phyloP scores from a whole-genome alignment of 2,329 filamentous ascomycete species.

The Paecilomyces niveus region DNA sequence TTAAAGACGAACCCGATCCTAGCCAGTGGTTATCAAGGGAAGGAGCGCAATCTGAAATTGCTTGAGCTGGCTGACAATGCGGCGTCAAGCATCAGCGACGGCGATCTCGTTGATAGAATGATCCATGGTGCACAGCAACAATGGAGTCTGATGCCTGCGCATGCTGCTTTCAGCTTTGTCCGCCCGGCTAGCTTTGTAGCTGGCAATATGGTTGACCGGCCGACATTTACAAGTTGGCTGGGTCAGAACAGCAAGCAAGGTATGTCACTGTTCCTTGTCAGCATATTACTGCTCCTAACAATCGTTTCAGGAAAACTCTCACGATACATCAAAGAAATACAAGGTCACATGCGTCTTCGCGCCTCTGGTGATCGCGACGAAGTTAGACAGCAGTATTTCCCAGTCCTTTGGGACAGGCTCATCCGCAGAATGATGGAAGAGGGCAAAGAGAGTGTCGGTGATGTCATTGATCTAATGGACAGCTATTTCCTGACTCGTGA shows the following conservation, averaged over 20 bases:
- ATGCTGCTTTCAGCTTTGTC: constrained; percentile 93
- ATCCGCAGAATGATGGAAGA: constrained; percentile 67
- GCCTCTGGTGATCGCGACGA: constrained; percentile 89
- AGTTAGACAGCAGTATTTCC: constrained; percentile 88
- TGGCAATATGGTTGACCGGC: constrained; percentile 64
- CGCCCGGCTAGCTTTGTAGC: constrained; percentile 80
- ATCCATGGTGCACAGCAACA: constrained; percentile 98
- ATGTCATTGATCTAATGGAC: constrained; percentile 93
- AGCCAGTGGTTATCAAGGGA: constrained; percentile 55
- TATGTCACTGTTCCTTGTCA: constrained; percentile 33
- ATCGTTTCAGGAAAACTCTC: constrained; percentile 51
- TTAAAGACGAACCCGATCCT: constrained; percentile 70
- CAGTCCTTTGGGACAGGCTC: constrained; percentile 74
- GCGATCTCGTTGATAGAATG: constrained; percentile 93
- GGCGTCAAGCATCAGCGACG: constrained; percentile 93
- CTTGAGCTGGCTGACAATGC: constrained; percentile 81
- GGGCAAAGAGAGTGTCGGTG: constrained; percentile 73
- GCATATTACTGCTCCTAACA: constrained; percentile 9
- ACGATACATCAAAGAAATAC: constrained; percentile 84
- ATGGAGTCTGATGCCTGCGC: constrained; percentile 95
- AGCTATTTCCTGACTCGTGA: constrained; percentile 92
- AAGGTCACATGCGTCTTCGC: constrained; percentile 90
- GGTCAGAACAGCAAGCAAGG: constrained; percentile 87
- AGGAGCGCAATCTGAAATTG: constrained; percentile 69
- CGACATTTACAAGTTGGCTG: constrained; percentile 83